Base-by-base conservation (phyloP, 345 rosid genomes). In the Euphorbia tirucalli region DNA sequence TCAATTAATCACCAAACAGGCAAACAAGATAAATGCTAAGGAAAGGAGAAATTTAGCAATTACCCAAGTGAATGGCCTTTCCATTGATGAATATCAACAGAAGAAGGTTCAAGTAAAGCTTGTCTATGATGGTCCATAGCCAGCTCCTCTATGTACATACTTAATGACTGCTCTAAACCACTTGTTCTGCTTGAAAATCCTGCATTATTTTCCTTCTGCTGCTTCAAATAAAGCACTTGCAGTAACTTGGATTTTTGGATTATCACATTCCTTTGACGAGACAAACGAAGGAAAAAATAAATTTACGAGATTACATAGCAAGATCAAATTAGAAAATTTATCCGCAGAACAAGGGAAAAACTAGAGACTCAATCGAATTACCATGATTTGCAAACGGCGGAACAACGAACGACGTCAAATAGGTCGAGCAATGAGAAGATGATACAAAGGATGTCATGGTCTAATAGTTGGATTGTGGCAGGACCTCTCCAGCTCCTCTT, bases 351-450 rank as follows among this genome's bases (percentile, higher is more conserved):
- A 39, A 25, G 37, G 39, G 54, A 65, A 37, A 50, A 35, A 58
- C 50, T 19, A 27, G 75, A 50, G 35, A 46, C 24, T 30, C 30
- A 57, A 58, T 5, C 15, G 27, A 11, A 61, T 66, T 80, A 94
- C 95, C 98, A 94, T 41, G 85, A 82, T 72, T 80, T 92, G 88
- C 93, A 89, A 67, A 94, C 97, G 77, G 76, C 88, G 44, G 92
- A 80, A 71, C 92, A 90, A 60, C 88, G 90, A 74, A 83, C 95
- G 59, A 94, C 87, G 74, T 90, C 97, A 75, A 90, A 89, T 65
- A 89, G 65, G 70, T 79, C 84, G 64, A 94, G 92, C 58, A 74
- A 82, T 30, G 98, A 87, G 85, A 94, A 94, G 84, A 94, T 79
- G 11, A 75, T 71, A 68, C 88, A 85, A 35, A 90, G 86, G 71